Conservation (phyloP, 192 early-diverging fungal genomes). For the Linnemannia hyalina region DNA sequence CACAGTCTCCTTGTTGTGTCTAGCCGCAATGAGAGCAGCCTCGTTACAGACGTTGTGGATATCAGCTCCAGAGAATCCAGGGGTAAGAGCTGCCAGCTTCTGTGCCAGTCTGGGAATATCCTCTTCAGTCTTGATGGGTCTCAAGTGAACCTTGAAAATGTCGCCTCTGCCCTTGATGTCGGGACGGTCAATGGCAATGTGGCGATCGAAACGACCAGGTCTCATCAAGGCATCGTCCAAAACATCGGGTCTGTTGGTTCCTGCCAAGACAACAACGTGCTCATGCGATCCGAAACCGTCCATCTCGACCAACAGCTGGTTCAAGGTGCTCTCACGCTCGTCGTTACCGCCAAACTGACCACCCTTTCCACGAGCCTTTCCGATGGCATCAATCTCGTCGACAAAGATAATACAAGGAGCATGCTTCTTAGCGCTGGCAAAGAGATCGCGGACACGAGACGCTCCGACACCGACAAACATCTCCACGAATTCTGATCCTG, state of each 20-base stretch:
- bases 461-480: conserved; percentile 99
- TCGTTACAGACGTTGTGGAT: conserved; percentile 99
- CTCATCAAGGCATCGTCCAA: conserved; percentile 97
- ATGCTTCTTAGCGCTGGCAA: conserved; percentile 97
- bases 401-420: conserved; percentile 99
- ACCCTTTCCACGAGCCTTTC: conserved; percentile 94
- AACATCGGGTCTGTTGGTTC: conserved; percentile 98
- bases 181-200: conserved; percentile 96
- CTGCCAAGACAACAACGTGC: conserved; percentile 97
- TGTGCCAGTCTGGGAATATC: conserved; percentile 83
- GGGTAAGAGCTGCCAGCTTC: conserved; percentile 95
- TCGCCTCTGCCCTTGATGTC: conserved; percentile 96
- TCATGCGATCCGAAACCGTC: conserved; percentile 94
- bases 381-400: conserved; percentile 99
- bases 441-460: conserved; percentile 94
- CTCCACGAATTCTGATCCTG: conserved; percentile 99
- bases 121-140: conserved; percentile 91
- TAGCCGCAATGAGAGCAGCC: conserved; percentile 98
- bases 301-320: conserved; percentile 99
- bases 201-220: conserved; percentile 98
- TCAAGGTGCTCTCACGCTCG: conserved; percentile 98
- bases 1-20: conserved; percentile 82
- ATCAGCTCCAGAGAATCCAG: conserved; percentile 99
- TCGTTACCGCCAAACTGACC: conserved; percentile 96
- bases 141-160: conserved; percentile 97